Evolutionary conservation across 352 stramenopile species (phyloP), one percentile per base, ranked within the genome.

Genomic region (Aphanomyces euteiches): DNA sequence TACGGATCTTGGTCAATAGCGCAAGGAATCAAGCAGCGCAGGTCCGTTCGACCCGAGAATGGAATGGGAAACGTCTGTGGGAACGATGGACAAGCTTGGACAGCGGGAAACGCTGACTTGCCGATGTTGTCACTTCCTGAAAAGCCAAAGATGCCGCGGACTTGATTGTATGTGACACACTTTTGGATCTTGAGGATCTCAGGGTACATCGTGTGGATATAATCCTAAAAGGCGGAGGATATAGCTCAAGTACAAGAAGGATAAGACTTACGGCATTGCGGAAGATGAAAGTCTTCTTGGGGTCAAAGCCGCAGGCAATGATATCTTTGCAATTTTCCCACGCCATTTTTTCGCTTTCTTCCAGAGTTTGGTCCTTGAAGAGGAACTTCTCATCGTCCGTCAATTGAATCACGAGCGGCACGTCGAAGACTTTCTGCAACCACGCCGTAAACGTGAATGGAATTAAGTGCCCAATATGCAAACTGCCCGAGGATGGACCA

Each of bases 311-410:
- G 75, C 96, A 99, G 1, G 97, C 97, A 73, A 99, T 99, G 76
- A 99, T 99, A 82, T 99, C 98, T 75, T 99, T 99, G 56, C 96
- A 96, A 85, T 99, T 99, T 78, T 99, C 96, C 69, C 93, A 96
- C 59, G 96, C 98, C 77, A 99, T 94, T 38, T 87, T 73, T 57
- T 96, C 85, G 71, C 84, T 93, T 73, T 96, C 84, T 66, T 90
- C 87, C 28, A 96, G 77, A 65, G 89, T 94, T 74, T 96, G 86
- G 72, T 98, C 95, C 82, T 99, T 99, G 83, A 99, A 99, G 8
- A 99, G 76, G 73, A 99, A 99, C 82, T 99, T 99, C 77, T 99
- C 98, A 79, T 99, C 98, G 78, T 99, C 98, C 4, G 98, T 99
- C 63, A 99, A 95, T 84, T 99, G 98, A 78, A 99, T 99, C 70